Conservation (phyloP, 2,329 filamentous ascomycete genomes). For the Grosmannia penicillata region DNA sequence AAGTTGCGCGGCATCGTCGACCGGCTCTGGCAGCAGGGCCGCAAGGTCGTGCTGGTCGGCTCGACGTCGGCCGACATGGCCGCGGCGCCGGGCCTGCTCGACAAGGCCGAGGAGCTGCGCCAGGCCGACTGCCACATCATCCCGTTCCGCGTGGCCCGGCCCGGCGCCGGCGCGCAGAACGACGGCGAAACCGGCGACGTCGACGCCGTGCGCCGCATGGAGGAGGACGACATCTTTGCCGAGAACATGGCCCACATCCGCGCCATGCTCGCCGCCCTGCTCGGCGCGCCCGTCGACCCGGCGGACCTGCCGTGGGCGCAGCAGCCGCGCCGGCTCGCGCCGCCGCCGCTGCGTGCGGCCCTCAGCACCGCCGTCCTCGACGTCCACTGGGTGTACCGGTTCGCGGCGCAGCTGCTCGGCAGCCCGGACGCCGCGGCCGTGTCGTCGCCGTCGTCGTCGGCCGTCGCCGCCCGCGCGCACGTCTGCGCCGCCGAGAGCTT, state of each 20-base stretch:
- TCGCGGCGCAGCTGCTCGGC: conserved; percentile 14
- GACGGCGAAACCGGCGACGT: too few species aligned
- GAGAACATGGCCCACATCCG: conserved; percentile 33
- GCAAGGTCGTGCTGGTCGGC: conserved; percentile 65
- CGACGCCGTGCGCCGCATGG: conserved; percentile 6
- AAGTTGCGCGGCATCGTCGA: conserved; percentile 60
- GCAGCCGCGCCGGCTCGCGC: background rate
- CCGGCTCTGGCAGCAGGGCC: conserved; percentile 54
- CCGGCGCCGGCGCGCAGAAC: too few species aligned
- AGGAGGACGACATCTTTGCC: conserved; percentile 22
- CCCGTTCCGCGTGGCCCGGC: conserved; percentile 13
- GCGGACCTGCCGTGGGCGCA: conserved; percentile 4
- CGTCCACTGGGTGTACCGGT: conserved; percentile 18
- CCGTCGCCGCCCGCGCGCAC: conserved; percentile 6
- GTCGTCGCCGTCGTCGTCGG: too few species aligned
- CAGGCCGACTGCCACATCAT: conserved; percentile 17
- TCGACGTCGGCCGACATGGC: conserved; percentile 46
- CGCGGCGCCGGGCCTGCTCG: conserved; percentile 14
- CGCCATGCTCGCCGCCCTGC: conserved; percentile 28
- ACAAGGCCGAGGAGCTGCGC: conserved; percentile 17
- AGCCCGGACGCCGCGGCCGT: too few species aligned
- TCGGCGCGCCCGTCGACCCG: conserved; percentile 13
- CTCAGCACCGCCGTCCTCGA: conserved; percentile 14
- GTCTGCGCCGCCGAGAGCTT: conserved; percentile 8
- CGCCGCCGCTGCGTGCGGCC: conserved; percentile 1